Evolutionary conservation across 768 basidiomycete species (phyloP).

Genomic region (Lyophyllum shimeji): DNA sequence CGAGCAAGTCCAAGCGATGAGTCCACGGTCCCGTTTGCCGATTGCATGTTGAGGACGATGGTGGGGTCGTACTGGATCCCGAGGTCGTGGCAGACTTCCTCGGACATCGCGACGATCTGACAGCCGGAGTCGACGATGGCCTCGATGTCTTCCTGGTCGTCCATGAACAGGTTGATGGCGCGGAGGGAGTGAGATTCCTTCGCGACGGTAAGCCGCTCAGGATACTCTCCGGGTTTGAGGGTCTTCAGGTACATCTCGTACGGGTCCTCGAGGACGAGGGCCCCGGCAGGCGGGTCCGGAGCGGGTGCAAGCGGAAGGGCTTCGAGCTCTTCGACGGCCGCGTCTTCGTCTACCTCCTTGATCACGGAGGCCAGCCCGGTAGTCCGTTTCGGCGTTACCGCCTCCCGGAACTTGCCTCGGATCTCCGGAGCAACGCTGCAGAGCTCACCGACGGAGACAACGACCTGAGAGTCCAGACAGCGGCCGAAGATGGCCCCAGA

Average conservation of each 20-base stretch:
- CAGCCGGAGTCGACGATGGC: background rate
- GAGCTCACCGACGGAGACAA: background rate
- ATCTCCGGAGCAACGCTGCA: background rate
- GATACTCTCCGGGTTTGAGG: background rate
- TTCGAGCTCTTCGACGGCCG: background rate
- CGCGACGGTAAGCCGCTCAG: constrained; percentile 15
- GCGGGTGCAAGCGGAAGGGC: background rate
- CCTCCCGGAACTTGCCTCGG: background rate
- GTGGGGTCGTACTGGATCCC: constrained; percentile 18
- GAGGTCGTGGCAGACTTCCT: constrained; percentile 18
- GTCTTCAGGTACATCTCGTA: background rate
- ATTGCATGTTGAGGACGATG: constrained; percentile 21
- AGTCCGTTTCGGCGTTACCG: background rate
- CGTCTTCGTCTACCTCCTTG: background rate
- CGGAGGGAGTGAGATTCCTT: constrained; percentile 22
- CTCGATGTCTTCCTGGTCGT: constrained; percentile 18
- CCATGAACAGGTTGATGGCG: constrained; percentile 18
- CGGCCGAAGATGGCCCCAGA: background rate
- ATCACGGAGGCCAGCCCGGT: background rate
- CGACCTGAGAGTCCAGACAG: background rate
- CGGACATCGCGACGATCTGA: constrained; percentile 13
- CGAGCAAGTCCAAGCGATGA: constrained; percentile 20
- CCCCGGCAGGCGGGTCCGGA: background rate
- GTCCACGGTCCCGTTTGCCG: constrained; percentile 21
- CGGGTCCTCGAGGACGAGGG: background rate